phyloP scores from a whole-genome alignment of 2,329 filamentous ascomycete species.

The Botrytis sinoallii region DNA sequence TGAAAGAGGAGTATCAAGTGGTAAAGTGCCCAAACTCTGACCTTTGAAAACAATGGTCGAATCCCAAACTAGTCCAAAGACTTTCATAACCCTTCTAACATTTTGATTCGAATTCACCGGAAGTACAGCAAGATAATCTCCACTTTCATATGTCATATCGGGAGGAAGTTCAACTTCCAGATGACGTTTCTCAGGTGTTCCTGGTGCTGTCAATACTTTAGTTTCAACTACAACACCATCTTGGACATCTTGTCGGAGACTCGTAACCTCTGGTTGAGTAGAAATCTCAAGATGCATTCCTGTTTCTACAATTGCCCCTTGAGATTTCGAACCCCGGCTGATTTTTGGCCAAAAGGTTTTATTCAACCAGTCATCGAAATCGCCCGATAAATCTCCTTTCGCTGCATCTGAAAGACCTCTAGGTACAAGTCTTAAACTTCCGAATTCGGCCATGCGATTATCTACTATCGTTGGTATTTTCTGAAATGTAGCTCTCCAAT shows the following conservation, averaged over 20 bases:
- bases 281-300: constrained; percentile 5
- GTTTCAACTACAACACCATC: constrained; percentile 57
- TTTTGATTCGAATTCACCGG: constrained; percentile 64
- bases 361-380: constrained; percentile 67
- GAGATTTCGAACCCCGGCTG: background rate
- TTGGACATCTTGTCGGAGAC: constrained; percentile 58
- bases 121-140: constrained; percentile 73
- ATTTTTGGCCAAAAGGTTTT: constrained; percentile 47
- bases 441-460: constrained; percentile 11
- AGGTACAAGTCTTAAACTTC: background rate
- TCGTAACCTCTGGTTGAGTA: constrained; percentile 26
- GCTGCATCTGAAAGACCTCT: background rate
- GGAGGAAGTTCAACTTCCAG: constrained; percentile 57
- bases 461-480: constrained; percentile 62
- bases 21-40: background rate
- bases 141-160: constrained; percentile 63
- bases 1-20: background rate
- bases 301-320: background rate
- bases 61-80: constrained; percentile 62
- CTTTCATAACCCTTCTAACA: constrained; percentile 55
- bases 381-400: constrained; percentile 59
- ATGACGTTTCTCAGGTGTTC: constrained; percentile 13
- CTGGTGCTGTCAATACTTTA: constrained; percentile 46
- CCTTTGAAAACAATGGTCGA: background rate
- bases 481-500: constrained; percentile 64